These are phyloP conservation scores for Wickerhamiella brachini DNA, from an alignment of 805 yeast species.

Conservation along the genomic window DNA sequence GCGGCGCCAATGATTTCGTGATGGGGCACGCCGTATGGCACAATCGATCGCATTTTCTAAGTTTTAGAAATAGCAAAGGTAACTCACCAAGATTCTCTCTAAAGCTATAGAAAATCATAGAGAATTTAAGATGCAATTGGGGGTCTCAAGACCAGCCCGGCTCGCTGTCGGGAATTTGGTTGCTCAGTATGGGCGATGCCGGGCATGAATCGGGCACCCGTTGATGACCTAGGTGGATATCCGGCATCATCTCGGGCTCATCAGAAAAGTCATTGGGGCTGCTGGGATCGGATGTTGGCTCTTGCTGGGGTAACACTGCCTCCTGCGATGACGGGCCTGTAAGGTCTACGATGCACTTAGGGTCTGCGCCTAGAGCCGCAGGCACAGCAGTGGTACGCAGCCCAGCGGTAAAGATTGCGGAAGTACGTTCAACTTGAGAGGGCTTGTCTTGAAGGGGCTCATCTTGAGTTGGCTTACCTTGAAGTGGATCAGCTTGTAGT, in stretches of 20 bases:
- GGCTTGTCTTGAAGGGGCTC: too few species aligned
- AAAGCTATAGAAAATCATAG: too few species aligned
- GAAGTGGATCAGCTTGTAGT: too few species aligned
- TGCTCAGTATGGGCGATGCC: neutral
- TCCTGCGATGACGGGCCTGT: neutral
- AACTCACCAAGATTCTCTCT: too few species aligned
- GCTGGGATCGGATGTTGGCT: neutral
- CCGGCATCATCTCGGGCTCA: neutral
- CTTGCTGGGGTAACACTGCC: neutral
- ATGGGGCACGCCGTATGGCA: neutral
- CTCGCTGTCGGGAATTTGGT: neutral
- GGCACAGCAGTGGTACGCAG: too few species aligned
- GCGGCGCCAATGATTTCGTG: neutral
- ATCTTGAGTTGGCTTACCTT: too few species aligned
- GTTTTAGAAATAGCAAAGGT: too few species aligned
- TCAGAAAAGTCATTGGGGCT: neutral
- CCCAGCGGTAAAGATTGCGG: too few species aligned
- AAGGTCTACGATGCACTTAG: neutral
- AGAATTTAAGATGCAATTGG: too few species aligned
- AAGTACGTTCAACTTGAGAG: too few species aligned
- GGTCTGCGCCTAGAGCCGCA: neutral
- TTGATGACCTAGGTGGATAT: neutral
- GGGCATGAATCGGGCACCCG: neutral
- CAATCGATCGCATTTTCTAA: too few species aligned
- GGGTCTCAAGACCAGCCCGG: neutral